phyloP scores from a whole-genome alignment of 2,329 filamentous ascomycete genomes.

The Penicillium crustosum region DNA sequence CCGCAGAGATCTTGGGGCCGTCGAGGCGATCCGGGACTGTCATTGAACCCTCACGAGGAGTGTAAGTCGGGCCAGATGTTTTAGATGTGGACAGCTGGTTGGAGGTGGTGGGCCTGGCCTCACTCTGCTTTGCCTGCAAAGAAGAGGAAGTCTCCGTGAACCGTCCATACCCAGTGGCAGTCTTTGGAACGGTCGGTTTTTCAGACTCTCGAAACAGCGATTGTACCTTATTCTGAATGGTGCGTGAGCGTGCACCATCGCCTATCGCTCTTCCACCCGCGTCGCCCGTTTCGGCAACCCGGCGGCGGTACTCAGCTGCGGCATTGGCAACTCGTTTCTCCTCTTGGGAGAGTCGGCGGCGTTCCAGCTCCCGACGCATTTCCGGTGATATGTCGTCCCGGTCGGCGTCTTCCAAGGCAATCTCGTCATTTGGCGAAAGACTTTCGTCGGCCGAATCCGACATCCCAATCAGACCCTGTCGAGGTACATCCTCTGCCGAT shows the following conservation, averaged over 20 bases:
- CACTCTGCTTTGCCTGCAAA: conserved; percentile 43
- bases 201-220: conserved; percentile 75
- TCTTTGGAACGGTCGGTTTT: conserved; percentile 61
- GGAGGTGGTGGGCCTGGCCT: conserved; percentile 17
- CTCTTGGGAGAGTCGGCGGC: conserved; percentile 76
- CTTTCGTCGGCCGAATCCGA: conserved; percentile 65
- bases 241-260: conserved; percentile 66
- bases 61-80: conserved; percentile 22
- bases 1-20: conserved; percentile 18
- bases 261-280: conserved; percentile 48
- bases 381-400: conserved; percentile 77
- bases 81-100: conserved; percentile 26
- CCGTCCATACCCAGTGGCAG: conserved; percentile 85
- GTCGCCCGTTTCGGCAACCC: conserved; percentile 62
- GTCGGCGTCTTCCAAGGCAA: conserved; percentile 63
- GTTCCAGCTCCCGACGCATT: conserved; percentile 85
- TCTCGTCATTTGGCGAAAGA: conserved; percentile 15
- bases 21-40: conserved; percentile 19
- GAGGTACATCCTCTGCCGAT: conserved; percentile 47
- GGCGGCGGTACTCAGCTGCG: conserved; percentile 80
- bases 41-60: conserved; percentile 14
- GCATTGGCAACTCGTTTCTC: conserved; percentile 86
- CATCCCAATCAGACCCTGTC: conserved; percentile 66
- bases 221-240: conserved; percentile 89
- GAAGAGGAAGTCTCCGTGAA: conserved; percentile 62